Percentiles rank a stretch among this genome's conserved stretches.
Evolutionary conservation across 2,329 filamentous ascomycete genomes (phyloP).

Genomic region (Atkinsonella hypoxylon): DNA sequence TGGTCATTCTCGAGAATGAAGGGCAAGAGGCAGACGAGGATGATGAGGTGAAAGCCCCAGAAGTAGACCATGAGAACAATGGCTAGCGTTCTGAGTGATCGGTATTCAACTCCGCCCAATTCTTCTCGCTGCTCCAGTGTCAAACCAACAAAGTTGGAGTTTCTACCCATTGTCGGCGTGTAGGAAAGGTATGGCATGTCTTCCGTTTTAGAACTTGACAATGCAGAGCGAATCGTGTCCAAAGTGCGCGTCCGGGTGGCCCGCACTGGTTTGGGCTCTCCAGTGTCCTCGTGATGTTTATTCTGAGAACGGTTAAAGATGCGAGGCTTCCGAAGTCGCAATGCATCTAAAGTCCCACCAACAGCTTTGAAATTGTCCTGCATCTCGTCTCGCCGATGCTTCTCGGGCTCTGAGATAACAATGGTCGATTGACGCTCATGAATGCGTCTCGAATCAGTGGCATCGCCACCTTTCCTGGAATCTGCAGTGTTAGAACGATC

Average conservation of each 20-base stretch:
- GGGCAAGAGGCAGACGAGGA: constrained; percentile 59
- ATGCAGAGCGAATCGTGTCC: constrained; percentile 43
- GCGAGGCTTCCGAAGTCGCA: constrained; percentile 33
- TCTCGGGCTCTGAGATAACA: constrained; percentile 53
- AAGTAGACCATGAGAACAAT: constrained; percentile 71
- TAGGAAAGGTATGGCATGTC: constrained; percentile 87
- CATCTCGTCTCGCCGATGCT: constrained; percentile 23
- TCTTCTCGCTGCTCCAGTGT: constrained; percentile 89
- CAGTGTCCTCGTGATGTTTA: constrained; percentile 25
- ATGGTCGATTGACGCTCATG: constrained; percentile 42
- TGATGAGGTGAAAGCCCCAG: constrained; percentile 69
- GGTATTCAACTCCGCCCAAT: constrained; percentile 90
- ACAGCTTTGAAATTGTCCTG: constrained; percentile 31
- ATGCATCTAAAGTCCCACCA: constrained; percentile 24
- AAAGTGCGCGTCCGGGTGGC: constrained; percentile 36
- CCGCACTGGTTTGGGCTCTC: constrained; percentile 13
- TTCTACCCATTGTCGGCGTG: constrained; percentile 82
- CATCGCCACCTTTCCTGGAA: constrained; percentile 13
- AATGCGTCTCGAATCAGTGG: constrained; percentile 12
- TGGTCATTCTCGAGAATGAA: constrained; percentile 59
- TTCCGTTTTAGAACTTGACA: constrained; percentile 40
- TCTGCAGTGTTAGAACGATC: constrained; percentile 15
- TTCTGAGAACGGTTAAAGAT: constrained; percentile 26
- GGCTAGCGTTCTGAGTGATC: constrained; percentile 76
- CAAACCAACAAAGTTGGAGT: constrained; percentile 82